Evolutionary conservation across 1,139 yeast genomes (phyloP).

Genomic region (Yamadazyma taylorii): DNA sequence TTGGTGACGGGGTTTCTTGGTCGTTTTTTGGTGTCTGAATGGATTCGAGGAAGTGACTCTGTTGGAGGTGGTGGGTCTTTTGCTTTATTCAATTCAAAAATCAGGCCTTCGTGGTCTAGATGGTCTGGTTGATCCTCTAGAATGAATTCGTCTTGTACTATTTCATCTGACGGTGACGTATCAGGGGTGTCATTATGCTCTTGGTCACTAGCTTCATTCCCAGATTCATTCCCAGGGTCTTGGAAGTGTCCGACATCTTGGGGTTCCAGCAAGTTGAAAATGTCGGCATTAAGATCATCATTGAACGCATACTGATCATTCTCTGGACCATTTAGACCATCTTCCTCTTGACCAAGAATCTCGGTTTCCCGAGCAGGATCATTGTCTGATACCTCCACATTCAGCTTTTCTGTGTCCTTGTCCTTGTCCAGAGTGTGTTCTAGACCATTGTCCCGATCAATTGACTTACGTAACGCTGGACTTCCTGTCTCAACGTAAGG

Average conservation of each 20-base stretch:
- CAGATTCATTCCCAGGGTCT: not conserved
- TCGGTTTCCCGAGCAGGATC: no score
- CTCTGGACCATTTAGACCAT: not conserved
- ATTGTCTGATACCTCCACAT: no score
- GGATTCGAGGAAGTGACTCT: not conserved
- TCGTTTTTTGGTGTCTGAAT: not conserved
- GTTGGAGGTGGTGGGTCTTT: not conserved
- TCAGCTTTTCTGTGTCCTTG: no score
- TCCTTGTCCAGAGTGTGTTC: no score
- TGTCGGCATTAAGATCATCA: slow-evolving; percentile 6
- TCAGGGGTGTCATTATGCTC: not conserved
- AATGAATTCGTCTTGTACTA: slow-evolving; percentile 12
- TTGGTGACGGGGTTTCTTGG: not conserved
- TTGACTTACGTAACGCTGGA: no score
- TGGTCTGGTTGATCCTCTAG: slow-evolving; percentile 7
- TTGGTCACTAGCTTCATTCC: no score
- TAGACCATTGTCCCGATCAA: no score
- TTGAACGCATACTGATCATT: not conserved
- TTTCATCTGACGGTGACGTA: not conserved
- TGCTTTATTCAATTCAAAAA: no score
- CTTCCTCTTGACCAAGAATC: not conserved
- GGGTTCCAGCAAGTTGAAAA: not conserved
- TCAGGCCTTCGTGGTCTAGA: no score
- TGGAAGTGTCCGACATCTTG: no score
- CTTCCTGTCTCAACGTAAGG: no score